Base-by-base conservation (phyloP, 2,329 filamentous ascomycete species). In the Fusarium sp. region DNA sequence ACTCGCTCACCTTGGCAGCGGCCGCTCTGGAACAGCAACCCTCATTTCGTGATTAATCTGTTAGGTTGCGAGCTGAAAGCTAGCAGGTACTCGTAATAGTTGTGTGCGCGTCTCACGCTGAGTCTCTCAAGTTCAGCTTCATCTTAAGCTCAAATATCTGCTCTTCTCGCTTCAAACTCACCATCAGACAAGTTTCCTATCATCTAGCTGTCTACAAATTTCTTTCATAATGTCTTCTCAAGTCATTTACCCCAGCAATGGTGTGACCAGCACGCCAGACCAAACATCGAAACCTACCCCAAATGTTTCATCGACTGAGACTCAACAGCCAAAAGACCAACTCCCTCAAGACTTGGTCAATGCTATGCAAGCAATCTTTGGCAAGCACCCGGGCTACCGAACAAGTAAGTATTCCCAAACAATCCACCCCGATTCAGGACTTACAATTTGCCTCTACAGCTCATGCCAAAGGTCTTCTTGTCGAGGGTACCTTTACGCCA, bases 381-480 rank as follows among this genome's bases (percentile, higher is more conserved):
- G 70, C 14, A 72, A 72, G 30, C 70, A 72, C 13, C 39, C 39
- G 7, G 70, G 70, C 3, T 72, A 69, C 9, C 64, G 70, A 18
- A 72, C 70, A 22, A 72, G 70, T 72, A 12, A 18, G 70, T 42
- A 3, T 1, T 4, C 10, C 10, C 7, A 7, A 1, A 4, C 4
- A 2, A 22, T 0, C 1, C 1, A 14, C 11, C 12, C 7, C 12
- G 6, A 51, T 8, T 6, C 6, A 11, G 6, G 6, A 26, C 62
- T 68, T 2, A 72, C 14, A 17, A 0, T 17, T 15, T 6, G 6
- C 10, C 1, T 1, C 12, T 4, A 13, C 4, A 72, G 69, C 68
- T 22, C 68, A 72, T 20, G 70, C 70, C 41, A 73, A 72, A 58
- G 70, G 70, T 3, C 24, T 73, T 10, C 64, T 73, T 2, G 64